A percentile compares a stretch with the other conserved stretches of the same genome.
These are phyloP conservation scores for Claviceps maximensis DNA, from an alignment of 2,329 filamentous ascomycete species.

Conservation along the genomic window DNA sequence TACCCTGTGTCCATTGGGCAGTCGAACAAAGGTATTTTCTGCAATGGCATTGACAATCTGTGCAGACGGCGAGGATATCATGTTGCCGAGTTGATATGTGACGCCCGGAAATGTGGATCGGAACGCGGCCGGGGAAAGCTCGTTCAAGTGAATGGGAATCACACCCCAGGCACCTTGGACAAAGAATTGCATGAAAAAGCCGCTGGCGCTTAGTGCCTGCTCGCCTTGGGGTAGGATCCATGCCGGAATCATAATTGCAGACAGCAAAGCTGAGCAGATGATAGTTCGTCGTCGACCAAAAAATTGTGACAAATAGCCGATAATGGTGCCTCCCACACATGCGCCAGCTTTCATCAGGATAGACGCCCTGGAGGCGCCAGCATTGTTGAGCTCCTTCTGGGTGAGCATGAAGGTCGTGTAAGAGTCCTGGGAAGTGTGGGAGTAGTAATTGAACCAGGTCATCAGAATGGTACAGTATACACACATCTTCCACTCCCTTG, in stretches of 20 bases:
- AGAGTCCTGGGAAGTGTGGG: slow-evolving; percentile 67
- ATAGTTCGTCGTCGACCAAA: slow-evolving; percentile 60
- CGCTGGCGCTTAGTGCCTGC: slow-evolving; percentile 44
- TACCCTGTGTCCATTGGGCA: slow-evolving; percentile 39
- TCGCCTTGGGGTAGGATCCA: slow-evolving; percentile 56
- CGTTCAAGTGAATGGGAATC: slow-evolving; percentile 61
- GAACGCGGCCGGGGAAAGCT: slow-evolving; percentile 57
- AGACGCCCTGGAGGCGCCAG: slow-evolving; percentile 55
- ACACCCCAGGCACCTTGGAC: slow-evolving; percentile 55
- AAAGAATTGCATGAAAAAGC: slow-evolving; percentile 59
- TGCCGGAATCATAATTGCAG: slow-evolving; percentile 50
- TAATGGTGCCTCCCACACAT: slow-evolving; percentile 57
- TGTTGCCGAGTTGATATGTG: slow-evolving; percentile 63
- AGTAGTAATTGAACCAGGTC: slow-evolving; percentile 66
- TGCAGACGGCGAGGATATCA: slow-evolving; percentile 57
- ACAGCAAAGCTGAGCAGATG: slow-evolving; percentile 44
- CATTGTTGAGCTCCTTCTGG: slow-evolving; percentile 55
- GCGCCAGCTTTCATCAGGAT: slow-evolving; percentile 72
- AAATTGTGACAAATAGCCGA: slow-evolving; percentile 65
- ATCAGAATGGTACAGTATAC: slow-evolving; percentile 67
- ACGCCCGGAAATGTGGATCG: slow-evolving; percentile 58
- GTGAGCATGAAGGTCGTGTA: slow-evolving; percentile 71
- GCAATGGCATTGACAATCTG: slow-evolving; percentile 68
- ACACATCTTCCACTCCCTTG: slow-evolving; percentile 61
- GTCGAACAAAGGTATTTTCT: slow-evolving; percentile 45